Conservation (phyloP, 2,329 filamentous ascomycete genomes). For the Macrophomina tecta region DNA sequence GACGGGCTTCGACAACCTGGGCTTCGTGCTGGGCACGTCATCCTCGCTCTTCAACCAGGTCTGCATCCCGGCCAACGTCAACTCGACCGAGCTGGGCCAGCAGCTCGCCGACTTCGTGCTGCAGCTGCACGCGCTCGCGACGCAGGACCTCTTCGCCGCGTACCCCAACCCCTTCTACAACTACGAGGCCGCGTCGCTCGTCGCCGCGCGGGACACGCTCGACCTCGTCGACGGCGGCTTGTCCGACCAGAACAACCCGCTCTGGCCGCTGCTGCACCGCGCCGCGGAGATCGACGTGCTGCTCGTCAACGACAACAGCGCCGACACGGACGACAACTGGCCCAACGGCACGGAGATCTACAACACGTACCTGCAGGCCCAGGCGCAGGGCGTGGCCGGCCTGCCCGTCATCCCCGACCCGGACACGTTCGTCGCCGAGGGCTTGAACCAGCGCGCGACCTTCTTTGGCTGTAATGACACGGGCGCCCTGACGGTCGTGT, state of each 20-base stretch:
- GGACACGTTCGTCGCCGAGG: constrained; percentile 63
- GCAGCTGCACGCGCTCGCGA: constrained; percentile 35
- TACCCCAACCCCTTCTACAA: constrained; percentile 69
- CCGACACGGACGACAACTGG: constrained; percentile 64
- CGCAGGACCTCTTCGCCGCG: constrained; percentile 52
- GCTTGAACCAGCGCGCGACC: constrained; percentile 64
- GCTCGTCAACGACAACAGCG: constrained; percentile 69
- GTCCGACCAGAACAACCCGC: constrained; percentile 58
- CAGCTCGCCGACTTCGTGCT: constrained; percentile 31
- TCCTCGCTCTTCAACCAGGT: constrained; percentile 49
- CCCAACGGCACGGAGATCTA: constrained; percentile 66
- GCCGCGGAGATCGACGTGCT: constrained; percentile 65
- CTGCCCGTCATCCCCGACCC: constrained; percentile 66
- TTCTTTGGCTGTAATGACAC: constrained; percentile 63
- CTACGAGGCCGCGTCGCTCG: constrained; percentile 46
- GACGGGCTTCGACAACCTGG: constrained; percentile 56
- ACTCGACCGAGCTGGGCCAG: constrained; percentile 12
- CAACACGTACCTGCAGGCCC: constrained; percentile 63
- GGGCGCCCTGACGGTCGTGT: constrained; percentile 18
- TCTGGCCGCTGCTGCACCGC: constrained; percentile 59
- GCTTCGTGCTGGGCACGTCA: constrained; percentile 54
- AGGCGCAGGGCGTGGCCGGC: constrained; percentile 56
- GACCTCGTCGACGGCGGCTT: constrained; percentile 59
- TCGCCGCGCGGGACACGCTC: constrained; percentile 46
- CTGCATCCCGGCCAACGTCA: constrained; percentile 33